Conservation (phyloP, 352 stramenopile species). For the Phytopythium aichiense region DNA sequence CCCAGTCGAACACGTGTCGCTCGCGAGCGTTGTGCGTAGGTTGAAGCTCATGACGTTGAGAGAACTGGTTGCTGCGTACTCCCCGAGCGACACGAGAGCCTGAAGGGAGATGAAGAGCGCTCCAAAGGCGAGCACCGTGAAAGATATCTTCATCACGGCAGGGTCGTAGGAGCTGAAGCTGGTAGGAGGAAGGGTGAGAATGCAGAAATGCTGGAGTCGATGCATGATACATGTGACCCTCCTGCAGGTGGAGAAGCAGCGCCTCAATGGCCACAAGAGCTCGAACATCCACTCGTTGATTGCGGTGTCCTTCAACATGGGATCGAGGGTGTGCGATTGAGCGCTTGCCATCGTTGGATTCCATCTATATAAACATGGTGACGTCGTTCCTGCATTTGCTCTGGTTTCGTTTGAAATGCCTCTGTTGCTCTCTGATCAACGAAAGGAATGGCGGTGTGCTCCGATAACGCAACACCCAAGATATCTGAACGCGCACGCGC, state of each 20-base stretch:
- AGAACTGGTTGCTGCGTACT: not conserved
- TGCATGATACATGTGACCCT: not conserved
- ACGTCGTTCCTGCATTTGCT: too few species aligned
- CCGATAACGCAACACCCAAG: too few species aligned
- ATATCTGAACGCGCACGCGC: too few species aligned
- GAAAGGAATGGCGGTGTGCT: too few species aligned
- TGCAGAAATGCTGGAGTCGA: not conserved
- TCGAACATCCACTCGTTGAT: not conserved
- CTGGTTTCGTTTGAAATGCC: too few species aligned
- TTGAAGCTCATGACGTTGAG: slow-evolving; percentile 77
- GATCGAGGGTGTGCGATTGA: not conserved
- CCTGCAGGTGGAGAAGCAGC: not conserved
- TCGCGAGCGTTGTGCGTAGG: slow-evolving; percentile 55
- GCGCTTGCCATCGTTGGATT: not conserved
- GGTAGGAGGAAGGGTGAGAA: not conserved
- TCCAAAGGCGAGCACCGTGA: not conserved
- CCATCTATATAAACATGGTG: too few species aligned
- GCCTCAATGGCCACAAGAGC: not conserved
- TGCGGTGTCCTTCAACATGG: not conserved
- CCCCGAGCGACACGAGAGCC: not conserved
- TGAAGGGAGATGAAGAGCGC: not conserved
- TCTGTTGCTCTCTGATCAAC: too few species aligned
- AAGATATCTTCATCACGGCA: not conserved
- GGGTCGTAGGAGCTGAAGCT: not conserved
- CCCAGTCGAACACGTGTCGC: slow-evolving; percentile 54